Percentiles rank a stretch among this genome's conserved stretches.
Evolutionary conservation across 371 early-diverging fungal species (phyloP).

Genomic region (Coelomomyces lativittatus): DNA sequence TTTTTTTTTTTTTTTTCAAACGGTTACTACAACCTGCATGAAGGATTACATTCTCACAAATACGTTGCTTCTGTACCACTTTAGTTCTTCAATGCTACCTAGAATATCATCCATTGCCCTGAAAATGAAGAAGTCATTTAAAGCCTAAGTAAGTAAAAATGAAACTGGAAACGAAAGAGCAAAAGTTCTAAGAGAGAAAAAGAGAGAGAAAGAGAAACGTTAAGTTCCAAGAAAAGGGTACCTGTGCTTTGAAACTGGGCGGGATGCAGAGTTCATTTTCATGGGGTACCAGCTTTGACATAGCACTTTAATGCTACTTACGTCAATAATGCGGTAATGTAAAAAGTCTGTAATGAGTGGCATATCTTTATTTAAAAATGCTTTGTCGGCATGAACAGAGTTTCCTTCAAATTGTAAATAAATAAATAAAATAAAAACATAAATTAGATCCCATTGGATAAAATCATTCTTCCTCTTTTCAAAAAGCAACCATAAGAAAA

Average conservation of each 20-base stretch:
- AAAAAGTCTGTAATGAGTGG: slow-evolving; percentile 52
- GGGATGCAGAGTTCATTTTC: too few species aligned
- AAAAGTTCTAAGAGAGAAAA: slow-evolving; percentile 2
- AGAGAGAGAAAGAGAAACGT: neutral
- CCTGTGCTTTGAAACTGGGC: slow-evolving; percentile 31
- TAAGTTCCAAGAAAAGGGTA: slow-evolving; percentile 14
- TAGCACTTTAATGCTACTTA: slow-evolving; percentile 77
- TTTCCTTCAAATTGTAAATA: slow-evolving; percentile 56
- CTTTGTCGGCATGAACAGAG: slow-evolving; percentile 73
- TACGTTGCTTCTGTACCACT: slow-evolving; percentile 35
- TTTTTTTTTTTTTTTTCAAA: too few species aligned
- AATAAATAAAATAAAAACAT: neutral
- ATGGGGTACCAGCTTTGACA: slow-evolving; percentile 54
- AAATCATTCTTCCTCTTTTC: neutral
- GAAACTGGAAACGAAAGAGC: neutral
- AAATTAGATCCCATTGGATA: neutral
- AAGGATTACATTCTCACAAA: too few species aligned
- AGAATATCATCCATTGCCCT: slow-evolving; percentile 76
- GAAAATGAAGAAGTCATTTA: too few species aligned
- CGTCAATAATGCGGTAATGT: slow-evolving; percentile 79
- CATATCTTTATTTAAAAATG: slow-evolving; percentile 65
- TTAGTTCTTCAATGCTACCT: slow-evolving; percentile 71
- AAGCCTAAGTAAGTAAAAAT: neutral
- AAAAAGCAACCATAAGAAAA: neutral
- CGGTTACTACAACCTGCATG: too few species aligned